Evolutionary conservation across 345 rosid genomes (phyloP).

Genomic region (Salix dunnii): DNA sequence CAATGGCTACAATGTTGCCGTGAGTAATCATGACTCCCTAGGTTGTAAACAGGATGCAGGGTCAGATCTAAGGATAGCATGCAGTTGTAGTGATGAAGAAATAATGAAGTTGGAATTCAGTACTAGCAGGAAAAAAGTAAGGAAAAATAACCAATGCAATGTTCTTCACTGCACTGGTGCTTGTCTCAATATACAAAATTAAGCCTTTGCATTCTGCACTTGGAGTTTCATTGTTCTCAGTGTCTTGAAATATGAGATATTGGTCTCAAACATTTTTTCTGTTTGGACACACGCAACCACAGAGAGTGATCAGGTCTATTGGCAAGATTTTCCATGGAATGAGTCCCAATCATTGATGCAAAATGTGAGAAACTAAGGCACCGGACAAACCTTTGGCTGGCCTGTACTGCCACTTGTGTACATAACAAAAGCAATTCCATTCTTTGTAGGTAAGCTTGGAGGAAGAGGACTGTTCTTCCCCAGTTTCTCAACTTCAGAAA

Average conservation of each 20-base stretch:
- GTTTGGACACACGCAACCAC: background rate
- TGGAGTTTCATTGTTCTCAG: no score
- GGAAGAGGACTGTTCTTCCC: slow-evolving; percentile 50
- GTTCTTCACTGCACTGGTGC: background rate
- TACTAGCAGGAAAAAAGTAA: background rate
- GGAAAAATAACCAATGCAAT: background rate
- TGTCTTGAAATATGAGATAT: background rate
- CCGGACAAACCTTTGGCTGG: slow-evolving; percentile 67
- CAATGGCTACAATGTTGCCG: slow-evolving; percentile 72
- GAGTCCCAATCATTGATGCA: background rate
- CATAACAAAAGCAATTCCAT: slow-evolving; percentile 73
- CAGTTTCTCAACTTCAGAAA: slow-evolving; percentile 70
- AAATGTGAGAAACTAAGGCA: background rate
- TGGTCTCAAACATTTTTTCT: background rate
- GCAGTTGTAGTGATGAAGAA: background rate
- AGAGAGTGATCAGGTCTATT: background rate
- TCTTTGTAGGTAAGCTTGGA: slow-evolving; percentile 66
- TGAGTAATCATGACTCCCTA: slow-evolving; percentile 97
- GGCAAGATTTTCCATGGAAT: background rate
- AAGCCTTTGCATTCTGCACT: background rate
- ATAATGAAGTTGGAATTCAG: background rate
- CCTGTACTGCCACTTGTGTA: slow-evolving; percentile 97
- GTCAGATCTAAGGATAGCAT: slow-evolving; percentile 13
- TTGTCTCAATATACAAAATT: background rate
- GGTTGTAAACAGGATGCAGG: slow-evolving; percentile 21